Conservation (phyloP, 129 eudicot species). For the Chrysanthemum lavandulifolium region DNA sequence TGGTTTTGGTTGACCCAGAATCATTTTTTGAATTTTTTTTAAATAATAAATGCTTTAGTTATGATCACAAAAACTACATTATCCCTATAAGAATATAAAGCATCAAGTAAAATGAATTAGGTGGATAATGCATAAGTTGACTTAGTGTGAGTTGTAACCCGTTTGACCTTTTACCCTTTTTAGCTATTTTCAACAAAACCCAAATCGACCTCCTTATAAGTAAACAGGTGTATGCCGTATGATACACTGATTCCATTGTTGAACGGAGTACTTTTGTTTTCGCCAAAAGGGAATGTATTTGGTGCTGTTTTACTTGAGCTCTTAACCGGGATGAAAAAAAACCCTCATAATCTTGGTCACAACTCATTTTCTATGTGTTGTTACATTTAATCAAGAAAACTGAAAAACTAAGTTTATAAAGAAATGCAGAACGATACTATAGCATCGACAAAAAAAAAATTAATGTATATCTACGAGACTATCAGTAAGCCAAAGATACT, state of each 20-base stretch:
- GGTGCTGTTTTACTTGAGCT: constrained; percentile 88
- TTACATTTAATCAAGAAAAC: constrained; percentile 7
- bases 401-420: constrained; percentile 4
- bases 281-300: constrained; percentile 88
- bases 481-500: too few relatives aligned
- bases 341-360: constrained; percentile 55
- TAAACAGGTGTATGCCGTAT: not conserved
- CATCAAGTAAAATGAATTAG: not conserved
- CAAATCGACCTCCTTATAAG: not conserved
- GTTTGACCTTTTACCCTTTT: not conserved
- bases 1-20: not conserved
- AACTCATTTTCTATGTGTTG: not conserved
- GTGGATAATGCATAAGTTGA: not conserved
- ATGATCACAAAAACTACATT: not conserved
- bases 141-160: not conserved
- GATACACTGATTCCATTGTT: not conserved
- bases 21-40: not conserved
- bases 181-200: not conserved
- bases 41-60: not conserved
- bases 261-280: constrained; percentile 13
- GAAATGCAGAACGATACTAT: too few relatives aligned
- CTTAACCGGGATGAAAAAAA: constrained; percentile 82
- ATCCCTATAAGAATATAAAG: not conserved
- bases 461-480: too few relatives aligned
- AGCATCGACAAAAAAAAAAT: too few relatives aligned